Evolutionary conservation across 306 rosid genomes (phyloP), one percentile per base, ranked within the genome.

Genomic region (Lupinus albus): DNA sequence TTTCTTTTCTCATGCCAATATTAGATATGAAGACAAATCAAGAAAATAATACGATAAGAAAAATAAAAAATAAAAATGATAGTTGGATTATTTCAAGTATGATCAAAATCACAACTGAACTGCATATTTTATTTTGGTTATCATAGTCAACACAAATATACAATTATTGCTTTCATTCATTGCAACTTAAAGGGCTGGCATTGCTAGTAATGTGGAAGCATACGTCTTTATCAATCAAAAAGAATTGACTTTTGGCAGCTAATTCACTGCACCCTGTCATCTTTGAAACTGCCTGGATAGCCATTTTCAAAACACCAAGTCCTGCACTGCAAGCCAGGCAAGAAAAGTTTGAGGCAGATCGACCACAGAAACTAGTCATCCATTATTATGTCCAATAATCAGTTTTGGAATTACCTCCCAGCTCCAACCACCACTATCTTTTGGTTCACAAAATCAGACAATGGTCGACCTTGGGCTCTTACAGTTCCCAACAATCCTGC

Each of bases 371-470:
- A n/a, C n/a, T n/a, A n/a, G n/a, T n/a, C n/a, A n/a, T n/a, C n/a
- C n/a, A n/a, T n/a, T n/a, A n/a, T n/a, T n/a, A n/a, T n/a, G n/a
- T n/a, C n/a, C n/a, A n/a, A 74, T 1, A 58, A 64, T 53, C 18
- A 72, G 65, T 44, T 20, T 41, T 42, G 51, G 28, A 49, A 64
- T 71, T 86, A 91, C 97, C 97, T 91, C 74, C 97, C 97, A 51
- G 97, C 97, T 84, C 97, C 97, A 14, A 88, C 97, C 66, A 91
- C 90, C 48, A 91, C 95, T 75, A 91, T 91, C 90, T 81, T 91
- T 74, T 91, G 97, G 64, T 82, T 81, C 67, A 68, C 78, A 78
- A 91, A 79, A 76, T 91, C 88, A 60, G 88, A 50, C 74, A 91
- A 79, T 8, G 90, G 90, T 67, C 74, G 87, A 56, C 97, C 97